Conservation (phyloP, 768 basidiomycete genomes). For the Podaxis sp. region DNA sequence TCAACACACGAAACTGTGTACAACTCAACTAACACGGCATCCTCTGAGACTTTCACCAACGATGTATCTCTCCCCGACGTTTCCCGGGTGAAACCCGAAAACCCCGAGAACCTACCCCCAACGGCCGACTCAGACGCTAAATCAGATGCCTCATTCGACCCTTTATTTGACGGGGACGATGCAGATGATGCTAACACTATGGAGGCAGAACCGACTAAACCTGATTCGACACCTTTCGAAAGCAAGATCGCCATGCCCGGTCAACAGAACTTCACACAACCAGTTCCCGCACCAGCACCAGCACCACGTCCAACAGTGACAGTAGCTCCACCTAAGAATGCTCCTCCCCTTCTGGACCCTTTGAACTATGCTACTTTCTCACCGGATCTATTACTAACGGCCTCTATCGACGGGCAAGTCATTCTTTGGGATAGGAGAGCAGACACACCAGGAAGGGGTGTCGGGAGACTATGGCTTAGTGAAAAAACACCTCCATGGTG, state of each 20-base stretch:
- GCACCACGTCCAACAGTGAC: slow-evolving; percentile 23
- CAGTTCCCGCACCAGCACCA: slow-evolving; percentile 16
- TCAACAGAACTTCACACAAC: slow-evolving; percentile 15
- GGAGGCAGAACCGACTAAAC: slow-evolving; percentile 13
- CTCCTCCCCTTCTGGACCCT: slow-evolving; percentile 71
- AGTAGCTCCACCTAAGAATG: slow-evolving; percentile 67
- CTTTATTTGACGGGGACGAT: slow-evolving; percentile 80
- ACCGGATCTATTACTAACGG: slow-evolving; percentile 82
- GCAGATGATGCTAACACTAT: slow-evolving; percentile 48
- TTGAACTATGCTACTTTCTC: slow-evolving; percentile 65
- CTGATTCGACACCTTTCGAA: slow-evolving; percentile 1
- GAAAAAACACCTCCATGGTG: slow-evolving; percentile 97
- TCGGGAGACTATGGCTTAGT: slow-evolving; percentile 84
- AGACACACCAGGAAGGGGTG: slow-evolving; percentile 61
- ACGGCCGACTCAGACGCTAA: slow-evolving; percentile 54
- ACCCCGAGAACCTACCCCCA: slow-evolving; percentile 19
- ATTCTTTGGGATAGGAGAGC: slow-evolving; percentile 88
- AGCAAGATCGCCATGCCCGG: slow-evolving; percentile 17
- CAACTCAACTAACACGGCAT: background rate
- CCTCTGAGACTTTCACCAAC: background rate
- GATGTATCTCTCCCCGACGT: background rate
- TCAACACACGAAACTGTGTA: background rate
- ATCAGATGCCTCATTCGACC: slow-evolving; percentile 83
- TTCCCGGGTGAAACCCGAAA: slow-evolving; percentile 2
- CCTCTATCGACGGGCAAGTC: slow-evolving; percentile 89